Evolutionary conservation across 2,329 filamentous ascomycete genomes (phyloP), one percentile per base, ranked within the genome.

Genomic region (Fusarium bulbicola): DNA sequence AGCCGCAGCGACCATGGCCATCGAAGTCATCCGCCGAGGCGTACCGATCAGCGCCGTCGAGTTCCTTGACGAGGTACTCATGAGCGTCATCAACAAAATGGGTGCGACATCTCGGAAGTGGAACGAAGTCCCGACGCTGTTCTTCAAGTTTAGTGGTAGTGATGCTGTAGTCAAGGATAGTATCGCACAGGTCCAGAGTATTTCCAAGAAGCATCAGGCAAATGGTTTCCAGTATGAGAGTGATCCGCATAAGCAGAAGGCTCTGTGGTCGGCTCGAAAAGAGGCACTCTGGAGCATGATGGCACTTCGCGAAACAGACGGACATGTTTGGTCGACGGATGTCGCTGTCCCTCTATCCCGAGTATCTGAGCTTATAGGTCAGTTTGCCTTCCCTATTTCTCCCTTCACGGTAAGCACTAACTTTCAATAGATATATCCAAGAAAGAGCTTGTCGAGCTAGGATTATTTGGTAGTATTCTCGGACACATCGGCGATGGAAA

Each of bases 401-500:
- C 21, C 21, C 11, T 6, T 32, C 3, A 7, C 2, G 30, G 16
- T 4, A 3, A 3, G 1, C 0, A 20, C 30, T 34, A 24, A 50
- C 21, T 4, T 14, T 2, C 0, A 0, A 6, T 5, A 85, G 95
- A 97, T 80, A 86, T 94, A 42, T 95, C 93, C 66, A 97, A 97
- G 84, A 92, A 93, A 78, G 94, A 97, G 77, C 92, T 97, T 86
- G 93, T 95, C 77, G 90, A 93, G 11, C 86, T 97, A 7, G 94
- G 94, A 0, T 83, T 97, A 3, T 97, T 97, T 79, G 94, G 94
- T 3, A 95, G 92, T 76, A 93, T 97, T 24, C 85, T 98, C 5
- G 95, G 95, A 6, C 95, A 98, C 78, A 92, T 98, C 59, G 95
- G 95, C 13, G 95, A 97, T 79, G 95, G 95, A 32, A 98, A 97